phyloP scores from a whole-genome alignment of 2,329 filamentous ascomycete genomes.

The Neurospora sp. region DNA sequence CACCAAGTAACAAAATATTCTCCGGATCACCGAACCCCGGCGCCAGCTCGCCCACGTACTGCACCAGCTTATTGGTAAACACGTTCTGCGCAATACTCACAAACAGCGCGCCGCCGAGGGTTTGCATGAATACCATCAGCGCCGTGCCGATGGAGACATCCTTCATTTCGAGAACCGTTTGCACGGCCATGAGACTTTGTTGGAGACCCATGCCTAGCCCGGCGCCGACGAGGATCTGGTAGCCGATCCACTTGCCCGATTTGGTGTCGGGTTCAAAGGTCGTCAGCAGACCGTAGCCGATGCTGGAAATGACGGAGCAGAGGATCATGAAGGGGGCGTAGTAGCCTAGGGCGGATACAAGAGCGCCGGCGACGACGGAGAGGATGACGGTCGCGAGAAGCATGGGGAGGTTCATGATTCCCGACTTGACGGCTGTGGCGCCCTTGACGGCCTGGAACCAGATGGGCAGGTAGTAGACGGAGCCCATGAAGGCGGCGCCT shows the following conservation, averaged over 20 bases:
- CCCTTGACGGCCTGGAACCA: slow-evolving; percentile 31
- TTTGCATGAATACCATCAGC: slow-evolving; percentile 29
- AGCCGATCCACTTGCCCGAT: slow-evolving; percentile 30
- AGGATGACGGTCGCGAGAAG: slow-evolving; percentile 24
- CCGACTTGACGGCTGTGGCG: slow-evolving; percentile 25
- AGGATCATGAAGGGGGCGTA: slow-evolving; percentile 31
- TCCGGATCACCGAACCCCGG: slow-evolving; percentile 21
- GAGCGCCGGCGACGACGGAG: slow-evolving; percentile 21
- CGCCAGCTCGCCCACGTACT: slow-evolving; percentile 28
- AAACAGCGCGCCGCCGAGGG: slow-evolving; percentile 27
- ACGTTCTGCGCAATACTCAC: slow-evolving; percentile 35
- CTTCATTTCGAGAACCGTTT: slow-evolving; percentile 29
- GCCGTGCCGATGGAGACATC: slow-evolving; percentile 35
- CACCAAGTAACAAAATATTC: slow-evolving; percentile 19
- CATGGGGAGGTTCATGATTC: slow-evolving; percentile 28
- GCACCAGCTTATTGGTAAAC: slow-evolving; percentile 35
- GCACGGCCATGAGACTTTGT: slow-evolving; percentile 32
- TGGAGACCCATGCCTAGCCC: slow-evolving; percentile 33
- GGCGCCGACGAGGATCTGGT: slow-evolving; percentile 30
- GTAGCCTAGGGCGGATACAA: slow-evolving; percentile 27
- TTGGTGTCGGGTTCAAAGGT: slow-evolving; percentile 26
- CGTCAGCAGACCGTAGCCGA: slow-evolving; percentile 29
- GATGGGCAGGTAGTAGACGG: slow-evolving; percentile 27
- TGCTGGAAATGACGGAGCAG: slow-evolving; percentile 19
- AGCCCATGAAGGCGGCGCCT: slow-evolving; percentile 20